These are phyloP conservation scores for Candida sanyiensis DNA, from an alignment of 805 yeast species.

Conservation along the genomic window DNA sequence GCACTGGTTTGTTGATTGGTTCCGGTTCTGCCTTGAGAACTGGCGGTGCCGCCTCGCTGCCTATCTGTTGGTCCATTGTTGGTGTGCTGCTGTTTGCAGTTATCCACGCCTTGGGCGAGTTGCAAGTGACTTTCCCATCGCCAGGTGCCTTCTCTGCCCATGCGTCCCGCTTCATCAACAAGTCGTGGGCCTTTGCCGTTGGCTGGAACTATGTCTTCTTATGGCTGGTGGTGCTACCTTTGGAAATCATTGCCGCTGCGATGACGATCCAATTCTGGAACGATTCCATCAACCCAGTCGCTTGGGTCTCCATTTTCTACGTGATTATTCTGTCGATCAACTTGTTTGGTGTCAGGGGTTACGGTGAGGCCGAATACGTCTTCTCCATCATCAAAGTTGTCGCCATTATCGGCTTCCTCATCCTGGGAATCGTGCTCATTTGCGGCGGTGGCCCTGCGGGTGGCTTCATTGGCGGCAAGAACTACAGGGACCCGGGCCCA, in stretches of 20 bases:
- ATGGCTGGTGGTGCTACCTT: slow-evolving; percentile 46
- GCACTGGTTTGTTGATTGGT: slow-evolving; percentile 65
- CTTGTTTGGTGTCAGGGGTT: slow-evolving; percentile 49
- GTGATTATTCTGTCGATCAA: slow-evolving; percentile 42
- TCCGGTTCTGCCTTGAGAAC: slow-evolving; percentile 51
- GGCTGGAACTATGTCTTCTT: slow-evolving; percentile 53
- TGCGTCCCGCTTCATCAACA: slow-evolving; percentile 53
- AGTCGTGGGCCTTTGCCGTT: slow-evolving; percentile 57
- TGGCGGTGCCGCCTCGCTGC: slow-evolving; percentile 62
- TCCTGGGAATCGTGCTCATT: slow-evolving; percentile 44
- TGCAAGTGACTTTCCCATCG: slow-evolving; percentile 55
- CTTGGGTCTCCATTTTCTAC: slow-evolving; percentile 47
- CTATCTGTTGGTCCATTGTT: slow-evolving; percentile 49
- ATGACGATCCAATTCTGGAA: slow-evolving; percentile 50
- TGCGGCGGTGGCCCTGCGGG: slow-evolving; percentile 45
- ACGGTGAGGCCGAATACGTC: slow-evolving; percentile 49
- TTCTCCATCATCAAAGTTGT: slow-evolving; percentile 44
- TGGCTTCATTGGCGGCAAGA: slow-evolving; percentile 39
- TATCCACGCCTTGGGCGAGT: slow-evolving; percentile 57
- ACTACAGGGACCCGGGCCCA: slow-evolving; percentile 56
- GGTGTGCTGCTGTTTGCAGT: slow-evolving; percentile 54
- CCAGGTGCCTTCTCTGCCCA: slow-evolving; percentile 63
- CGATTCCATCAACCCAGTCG: slow-evolving; percentile 39
- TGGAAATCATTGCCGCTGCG: slow-evolving; percentile 49
- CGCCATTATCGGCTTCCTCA: slow-evolving; percentile 48